These are phyloP conservation scores for Fusarium verrucosum DNA, from an alignment of 2,329 filamentous ascomycete species.

Conservation along the genomic window DNA sequence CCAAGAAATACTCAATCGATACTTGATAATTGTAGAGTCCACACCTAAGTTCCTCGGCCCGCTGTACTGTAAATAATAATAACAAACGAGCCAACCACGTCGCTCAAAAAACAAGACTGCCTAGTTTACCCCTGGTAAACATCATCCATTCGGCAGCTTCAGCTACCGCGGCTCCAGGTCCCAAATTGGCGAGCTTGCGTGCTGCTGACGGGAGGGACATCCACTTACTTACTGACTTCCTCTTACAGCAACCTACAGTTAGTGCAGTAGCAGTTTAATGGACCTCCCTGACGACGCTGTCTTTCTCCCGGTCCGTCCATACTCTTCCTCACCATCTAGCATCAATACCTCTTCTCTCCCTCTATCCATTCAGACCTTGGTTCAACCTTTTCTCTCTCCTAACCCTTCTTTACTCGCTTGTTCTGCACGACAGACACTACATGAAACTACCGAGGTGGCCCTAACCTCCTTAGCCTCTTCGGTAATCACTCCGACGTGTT, in stretches of 20 bases:
- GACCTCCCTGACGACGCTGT: too few relatives aligned
- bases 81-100: slow-evolving; percentile 27
- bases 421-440: slow-evolving; percentile 24
- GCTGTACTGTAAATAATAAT: slow-evolving; percentile 14
- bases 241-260: slow-evolving; percentile 22
- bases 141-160: slow-evolving; percentile 25
- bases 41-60: slow-evolving; percentile 35
- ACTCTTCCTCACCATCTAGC: too few relatives aligned
- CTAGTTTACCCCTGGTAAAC: slow-evolving; percentile 37
- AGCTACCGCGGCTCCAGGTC: slow-evolving; percentile 29
- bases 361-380: neutral
- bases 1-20: slow-evolving; percentile 9
- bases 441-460: slow-evolving; percentile 33
- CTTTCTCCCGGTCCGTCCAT: too few relatives aligned
- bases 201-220: too few relatives aligned
- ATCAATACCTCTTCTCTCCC: neutral
- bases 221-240: slow-evolving; percentile 19
- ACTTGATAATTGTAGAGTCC: slow-evolving; percentile 10
- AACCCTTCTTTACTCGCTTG: slow-evolving; percentile 1
- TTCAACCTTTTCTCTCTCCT: too few relatives aligned
- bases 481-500: slow-evolving; percentile 30
- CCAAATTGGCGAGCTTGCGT: slow-evolving; percentile 28
- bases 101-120: neutral
- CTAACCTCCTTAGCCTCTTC: slow-evolving; percentile 27
- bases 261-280: too few relatives aligned